phyloP scores from a whole-genome alignment of 2,329 filamentous ascomycete genomes.

The Pseudopyrenochaeta lycopersici region DNA sequence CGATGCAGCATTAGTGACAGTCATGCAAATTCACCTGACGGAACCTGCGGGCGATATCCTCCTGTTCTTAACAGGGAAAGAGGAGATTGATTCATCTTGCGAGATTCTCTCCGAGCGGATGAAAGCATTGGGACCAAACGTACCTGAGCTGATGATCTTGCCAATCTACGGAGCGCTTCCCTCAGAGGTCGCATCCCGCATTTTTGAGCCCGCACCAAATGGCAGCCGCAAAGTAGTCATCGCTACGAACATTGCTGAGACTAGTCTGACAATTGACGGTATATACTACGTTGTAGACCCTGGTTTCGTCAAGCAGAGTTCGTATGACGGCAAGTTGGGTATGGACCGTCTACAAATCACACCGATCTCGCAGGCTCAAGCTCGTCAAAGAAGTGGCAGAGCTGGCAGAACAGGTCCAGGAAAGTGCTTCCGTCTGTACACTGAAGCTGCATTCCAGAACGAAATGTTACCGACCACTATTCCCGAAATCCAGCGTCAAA shows the following conservation, averaged over 20 bases:
- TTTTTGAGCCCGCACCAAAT: slow-evolving; percentile 90
- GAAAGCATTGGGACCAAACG: slow-evolving; percentile 89
- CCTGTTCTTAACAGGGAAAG: slow-evolving; percentile 95
- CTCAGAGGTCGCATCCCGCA: slow-evolving; percentile 89
- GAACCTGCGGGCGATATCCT: slow-evolving; percentile 93
- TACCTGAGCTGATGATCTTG: slow-evolving; percentile 90
- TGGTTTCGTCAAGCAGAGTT: slow-evolving; percentile 97
- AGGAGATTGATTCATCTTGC: slow-evolving; percentile 95
- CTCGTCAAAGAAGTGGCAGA: slow-evolving; percentile 90
- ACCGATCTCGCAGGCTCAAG: slow-evolving; percentile 95
- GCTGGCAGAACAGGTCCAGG: slow-evolving; percentile 94
- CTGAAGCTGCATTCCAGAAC: slow-evolving; percentile 91
- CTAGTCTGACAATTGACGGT: slow-evolving; percentile 95
- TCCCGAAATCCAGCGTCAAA: slow-evolving; percentile 95
- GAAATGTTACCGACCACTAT: slow-evolving; percentile 98
- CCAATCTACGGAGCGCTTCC: slow-evolving; percentile 97
- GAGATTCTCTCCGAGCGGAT: slow-evolving; percentile 94
- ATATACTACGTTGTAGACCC: slow-evolving; percentile 98
- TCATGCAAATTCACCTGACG: slow-evolving; percentile 97
- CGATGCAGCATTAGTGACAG: slow-evolving; percentile 90
- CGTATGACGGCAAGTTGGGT: slow-evolving; percentile 94
- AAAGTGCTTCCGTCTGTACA: slow-evolving; percentile 90
- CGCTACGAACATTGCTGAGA: slow-evolving; percentile 98
- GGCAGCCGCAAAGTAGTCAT: slow-evolving; percentile 94
- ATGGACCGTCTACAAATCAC: slow-evolving; percentile 98